Evolutionary conservation across 805 yeast genomes (phyloP), one percentile per base, ranked within the genome.

Genomic region (Yamadazyma tumulicola): DNA sequence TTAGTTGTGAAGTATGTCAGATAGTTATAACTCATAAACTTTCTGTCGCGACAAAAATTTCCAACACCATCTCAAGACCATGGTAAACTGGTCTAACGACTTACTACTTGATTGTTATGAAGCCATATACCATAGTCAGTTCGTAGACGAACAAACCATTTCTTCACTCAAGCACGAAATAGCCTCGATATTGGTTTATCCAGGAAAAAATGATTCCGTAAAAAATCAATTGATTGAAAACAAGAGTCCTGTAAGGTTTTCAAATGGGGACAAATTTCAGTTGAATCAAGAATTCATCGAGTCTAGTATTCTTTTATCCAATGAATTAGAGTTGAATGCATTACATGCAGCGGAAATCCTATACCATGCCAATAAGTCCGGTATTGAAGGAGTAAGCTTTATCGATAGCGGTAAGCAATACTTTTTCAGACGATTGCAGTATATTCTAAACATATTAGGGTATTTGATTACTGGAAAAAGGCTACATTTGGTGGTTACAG

Each of bases 271-370:
- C 13, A 75, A 75, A 29, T 81, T 74, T 46, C 73, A 74, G 39
- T 56, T 89, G 20, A 86, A 84, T 50, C 65, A 75, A 30, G 75
- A 76, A 24, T 89, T 87, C 46, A 67, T 82, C 25, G 69, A 77
- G 34, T 67, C 74, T 4, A 72, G 87, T 1, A 64, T 78, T 4
- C 78, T 77, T 24, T 66, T 91, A 34, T 67, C 84, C 32, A 63
- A 49, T 16, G 69, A 65, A 38, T 43, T 67, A 13, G 57, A 59
- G 29, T 39, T 91, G 33, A 95, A 91, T 56, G 97, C 91, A 54
- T 34, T 84, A 19, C 66, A 74, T 2, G 74, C 85, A 1, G 93
- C 94, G 1, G 85, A 87, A 50, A 52, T 85, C 18, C 66, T 89
- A 2, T 72, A 62, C 32, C 54, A 58, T 40, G 72, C 87, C 3